These are phyloP conservation scores for Platanthera guangdongensis DNA, from an alignment of 106 monocot genomes.

Conservation along the genomic window DNA sequence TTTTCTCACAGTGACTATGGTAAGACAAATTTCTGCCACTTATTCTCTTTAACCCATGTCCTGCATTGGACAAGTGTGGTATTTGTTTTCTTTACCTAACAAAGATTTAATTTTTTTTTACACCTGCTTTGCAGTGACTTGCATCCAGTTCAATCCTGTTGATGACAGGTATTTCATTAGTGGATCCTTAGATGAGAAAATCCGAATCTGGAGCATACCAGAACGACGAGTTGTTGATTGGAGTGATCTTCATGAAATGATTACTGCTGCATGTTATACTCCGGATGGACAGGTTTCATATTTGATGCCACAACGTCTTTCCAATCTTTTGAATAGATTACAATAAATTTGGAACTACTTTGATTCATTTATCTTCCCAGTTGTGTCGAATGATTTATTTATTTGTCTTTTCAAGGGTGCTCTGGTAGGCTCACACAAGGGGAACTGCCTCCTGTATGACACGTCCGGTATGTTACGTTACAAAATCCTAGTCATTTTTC, in stretches of 20 bases:
- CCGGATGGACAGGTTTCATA: constrained; percentile 80
- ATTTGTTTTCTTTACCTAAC: background rate
- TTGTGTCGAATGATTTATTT: background rate
- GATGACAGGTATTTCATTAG: constrained; percentile 88
- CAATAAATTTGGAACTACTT: background rate
- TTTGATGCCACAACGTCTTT: constrained; percentile 1
- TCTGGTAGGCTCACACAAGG: constrained; percentile 74
- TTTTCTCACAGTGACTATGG: constrained; percentile 88
- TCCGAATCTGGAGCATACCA: constrained; percentile 84
- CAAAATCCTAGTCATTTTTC: background rate
- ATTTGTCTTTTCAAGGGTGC: constrained; percentile 49
- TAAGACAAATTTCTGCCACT: constrained; percentile 7
- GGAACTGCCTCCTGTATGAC: constrained; percentile 51
- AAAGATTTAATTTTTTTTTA: background rate
- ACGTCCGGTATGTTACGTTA: constrained; percentile 54
- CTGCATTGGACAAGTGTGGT: background rate
- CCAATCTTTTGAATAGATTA: background rate
- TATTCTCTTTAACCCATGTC: background rate
- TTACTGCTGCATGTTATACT: constrained; percentile 89
- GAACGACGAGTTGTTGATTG: constrained; percentile 84
- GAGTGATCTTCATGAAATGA: constrained; percentile 97
- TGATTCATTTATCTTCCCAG: background rate
- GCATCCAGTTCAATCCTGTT: constrained; percentile 97
- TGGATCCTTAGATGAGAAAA: constrained; percentile 90
- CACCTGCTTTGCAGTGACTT: constrained; percentile 59